Evolutionary conservation across 2,329 filamentous ascomycete genomes (phyloP), one percentile per base, ranked within the genome.

Genomic region (Aspergillus ruber): DNA sequence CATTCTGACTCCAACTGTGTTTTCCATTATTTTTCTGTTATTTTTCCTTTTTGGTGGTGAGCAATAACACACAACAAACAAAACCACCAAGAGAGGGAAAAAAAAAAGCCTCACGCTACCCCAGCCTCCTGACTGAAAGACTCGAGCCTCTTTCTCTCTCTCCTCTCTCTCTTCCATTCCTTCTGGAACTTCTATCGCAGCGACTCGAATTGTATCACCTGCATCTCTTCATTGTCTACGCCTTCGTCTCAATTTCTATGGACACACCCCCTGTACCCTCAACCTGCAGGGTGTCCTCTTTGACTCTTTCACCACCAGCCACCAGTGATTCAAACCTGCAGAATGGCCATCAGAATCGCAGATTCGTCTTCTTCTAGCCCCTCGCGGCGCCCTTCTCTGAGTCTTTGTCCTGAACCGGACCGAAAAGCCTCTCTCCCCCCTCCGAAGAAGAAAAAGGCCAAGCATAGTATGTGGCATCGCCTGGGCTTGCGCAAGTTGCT

Each of bases 381-480:
- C 51, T 62, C 62, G 57, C 61, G 60, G 56, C 62, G 5, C 21
- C 36, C 33, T 9, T 17, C 56, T 41, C 50, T 65, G 57, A 61
- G 61, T 55, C 56, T 66, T 48, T 58, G 64, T 50, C 52, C 62
- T 54, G 35, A 38, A 18, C 35, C 7, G 35, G 25, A 29, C 35
- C 35, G 35, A 15, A 38, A 38, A 38, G 18, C 15, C 13, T 38
- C 35, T 18, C n/a, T 38, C n/a, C 35, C 10, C 25, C 25, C 25
- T 29, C 25, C 10, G 25, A 29, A 29, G 10, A 29, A 12, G 10
- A 29, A 29, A 29, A 29, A 29, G 25, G 25, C 60, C 45, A 71
- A 70, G 52, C 64, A 67, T 60, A 71, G 71, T 55, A 72, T 74
- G 65, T 73, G 70, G 69, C 71, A 73, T 59, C 66, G 69, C 51